These are phyloP conservation scores for Colletotrichum limetticola DNA, from an alignment of 2,329 filamentous ascomycete species.

Conservation along the genomic window DNA sequence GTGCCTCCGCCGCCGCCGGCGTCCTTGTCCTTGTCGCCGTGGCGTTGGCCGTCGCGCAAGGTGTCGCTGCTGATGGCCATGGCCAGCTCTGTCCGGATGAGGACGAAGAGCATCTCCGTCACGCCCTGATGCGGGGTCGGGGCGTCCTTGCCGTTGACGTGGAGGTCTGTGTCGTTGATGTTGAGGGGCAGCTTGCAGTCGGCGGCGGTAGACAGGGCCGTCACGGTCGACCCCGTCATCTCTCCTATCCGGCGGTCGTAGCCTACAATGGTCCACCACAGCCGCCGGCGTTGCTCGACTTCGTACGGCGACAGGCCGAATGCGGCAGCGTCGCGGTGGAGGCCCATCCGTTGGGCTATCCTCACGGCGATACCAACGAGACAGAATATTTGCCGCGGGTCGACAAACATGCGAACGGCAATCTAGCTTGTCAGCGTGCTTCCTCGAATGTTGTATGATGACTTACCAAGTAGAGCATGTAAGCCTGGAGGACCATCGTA, in stretches of 20 bases:
- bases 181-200: slow-evolving; percentile 70
- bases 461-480: slow-evolving; percentile 72
- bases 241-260: slow-evolving; percentile 78
- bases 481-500: slow-evolving; percentile 73
- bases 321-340: slow-evolving; percentile 71
- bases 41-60: slow-evolving; percentile 45
- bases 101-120: slow-evolving; percentile 70
- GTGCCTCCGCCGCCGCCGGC: slow-evolving; percentile 18
- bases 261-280: slow-evolving; percentile 79
- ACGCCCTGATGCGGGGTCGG: slow-evolving; percentile 60
- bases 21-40: slow-evolving; percentile 41
- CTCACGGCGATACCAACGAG: slow-evolving; percentile 74
- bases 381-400: slow-evolving; percentile 69
- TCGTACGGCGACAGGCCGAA: slow-evolving; percentile 67
- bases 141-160: slow-evolving; percentile 65
- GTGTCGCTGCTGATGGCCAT: slow-evolving; percentile 63
- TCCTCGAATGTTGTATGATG: neutral
- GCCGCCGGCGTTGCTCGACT: slow-evolving; percentile 74
- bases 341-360: slow-evolving; percentile 74
- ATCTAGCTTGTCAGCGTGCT: slow-evolving; percentile 36
- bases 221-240: slow-evolving; percentile 69
- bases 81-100: slow-evolving; percentile 67
- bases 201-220: slow-evolving; percentile 62
- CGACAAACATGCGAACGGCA: slow-evolving; percentile 65
- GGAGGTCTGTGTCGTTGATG: slow-evolving; percentile 70